These are phyloP conservation scores for Penicillium sclerotigenum DNA, from an alignment of 2,329 filamentous ascomycete species.

Conservation along the genomic window DNA sequence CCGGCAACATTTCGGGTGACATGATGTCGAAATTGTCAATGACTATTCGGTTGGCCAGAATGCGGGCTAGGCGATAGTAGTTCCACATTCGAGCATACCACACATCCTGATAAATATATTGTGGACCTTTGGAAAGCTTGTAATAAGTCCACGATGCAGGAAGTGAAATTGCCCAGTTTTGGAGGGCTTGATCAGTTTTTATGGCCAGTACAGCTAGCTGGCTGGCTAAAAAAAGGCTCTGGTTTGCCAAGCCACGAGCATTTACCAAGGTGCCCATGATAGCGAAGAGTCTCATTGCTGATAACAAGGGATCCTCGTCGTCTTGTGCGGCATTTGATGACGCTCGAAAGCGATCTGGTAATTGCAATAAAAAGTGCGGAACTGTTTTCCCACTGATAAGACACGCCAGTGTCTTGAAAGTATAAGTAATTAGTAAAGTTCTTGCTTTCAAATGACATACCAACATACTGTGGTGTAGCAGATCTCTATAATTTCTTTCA, in stretches of 20 bases:
- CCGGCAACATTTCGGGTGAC: neutral
- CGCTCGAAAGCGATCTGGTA: neutral
- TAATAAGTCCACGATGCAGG: neutral
- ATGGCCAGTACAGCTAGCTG: neutral
- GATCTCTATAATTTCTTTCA: slow-evolving; percentile 2
- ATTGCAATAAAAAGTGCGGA: neutral
- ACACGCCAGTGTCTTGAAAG: neutral
- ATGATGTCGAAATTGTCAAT: neutral
- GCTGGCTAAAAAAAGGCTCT: no score
- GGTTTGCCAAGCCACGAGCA: neutral
- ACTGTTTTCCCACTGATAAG: neutral
- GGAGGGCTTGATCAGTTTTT: neutral
- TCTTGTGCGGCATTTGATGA: neutral
- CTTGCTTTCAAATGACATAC: neutral
- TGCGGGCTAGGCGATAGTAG: slow-evolving; percentile 4
- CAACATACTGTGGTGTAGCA: slow-evolving; percentile 1
- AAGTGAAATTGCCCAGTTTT: neutral
- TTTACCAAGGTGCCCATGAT: slow-evolving; percentile 1
- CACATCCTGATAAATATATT: neutral
- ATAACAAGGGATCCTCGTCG: neutral
- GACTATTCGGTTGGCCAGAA: neutral
- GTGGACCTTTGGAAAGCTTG: no score
- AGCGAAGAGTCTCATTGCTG: neutral
- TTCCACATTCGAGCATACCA: slow-evolving; percentile 7
- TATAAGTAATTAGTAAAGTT: neutral